A percentile compares a stretch with the other conserved stretches of the same genome.
phyloP scores from a whole-genome alignment of 2,329 filamentous ascomycete species.

The Plectosphaerella cucumerina region DNA sequence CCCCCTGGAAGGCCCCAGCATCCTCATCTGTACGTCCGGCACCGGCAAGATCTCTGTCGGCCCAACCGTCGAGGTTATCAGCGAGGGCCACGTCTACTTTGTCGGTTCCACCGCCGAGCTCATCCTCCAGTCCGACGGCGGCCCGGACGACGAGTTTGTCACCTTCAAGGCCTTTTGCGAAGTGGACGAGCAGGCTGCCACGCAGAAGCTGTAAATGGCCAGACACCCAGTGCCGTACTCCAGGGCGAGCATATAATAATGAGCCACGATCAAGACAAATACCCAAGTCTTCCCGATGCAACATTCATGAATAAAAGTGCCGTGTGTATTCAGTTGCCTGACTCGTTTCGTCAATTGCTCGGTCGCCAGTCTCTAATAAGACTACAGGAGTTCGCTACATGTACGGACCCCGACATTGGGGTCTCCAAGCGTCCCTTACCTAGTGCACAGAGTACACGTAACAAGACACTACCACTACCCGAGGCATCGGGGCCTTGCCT shows the following conservation, averaged over 20 bases:
- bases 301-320: neutral
- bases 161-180: constrained; percentile 96
- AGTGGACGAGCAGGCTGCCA: constrained; percentile 46
- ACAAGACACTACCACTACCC: neutral
- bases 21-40: constrained; percentile 85
- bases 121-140: constrained; percentile 65
- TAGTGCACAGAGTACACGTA: neutral
- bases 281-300: neutral
- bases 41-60: constrained; percentile 82
- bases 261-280: neutral
- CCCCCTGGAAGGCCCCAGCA: constrained; percentile 79
- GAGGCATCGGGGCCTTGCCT: neutral
- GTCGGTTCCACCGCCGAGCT: constrained; percentile 85
- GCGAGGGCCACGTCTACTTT: constrained; percentile 73
- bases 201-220: constrained; percentile 22
- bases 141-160: constrained; percentile 65
- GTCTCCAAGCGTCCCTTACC: neutral
- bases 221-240: neutral
- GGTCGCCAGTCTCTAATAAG: neutral
- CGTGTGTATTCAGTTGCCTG: neutral
- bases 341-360: neutral
- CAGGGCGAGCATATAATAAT: neutral
- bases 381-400: neutral
- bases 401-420: neutral
- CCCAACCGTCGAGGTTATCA: constrained; percentile 69